Evolutionary conservation across 1,284 basidiomycete genomes (phyloP).

Genomic region (Phylloporus sp.): DNA sequence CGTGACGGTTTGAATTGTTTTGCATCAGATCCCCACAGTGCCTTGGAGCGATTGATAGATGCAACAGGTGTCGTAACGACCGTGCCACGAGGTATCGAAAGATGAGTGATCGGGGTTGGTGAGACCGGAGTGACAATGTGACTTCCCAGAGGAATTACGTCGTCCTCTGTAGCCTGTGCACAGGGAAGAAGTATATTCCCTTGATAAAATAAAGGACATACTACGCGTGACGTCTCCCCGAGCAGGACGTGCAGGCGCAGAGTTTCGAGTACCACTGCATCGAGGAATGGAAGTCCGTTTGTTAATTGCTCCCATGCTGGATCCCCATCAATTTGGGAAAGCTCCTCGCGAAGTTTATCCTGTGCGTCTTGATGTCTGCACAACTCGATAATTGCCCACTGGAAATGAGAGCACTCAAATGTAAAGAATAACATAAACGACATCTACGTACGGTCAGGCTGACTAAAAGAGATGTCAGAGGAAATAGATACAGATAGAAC

Average conservation of each 20-base stretch:
- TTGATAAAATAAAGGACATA: conserved; percentile 29
- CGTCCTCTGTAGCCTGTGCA: conserved; percentile 55
- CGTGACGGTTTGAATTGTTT: conserved; percentile 50
- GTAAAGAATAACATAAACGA: not conserved
- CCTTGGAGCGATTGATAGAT: conserved; percentile 54
- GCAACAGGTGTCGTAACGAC: not conserved
- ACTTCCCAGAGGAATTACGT: conserved; percentile 57
- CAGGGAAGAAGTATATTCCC: not conserved
- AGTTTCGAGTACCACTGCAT: conserved; percentile 40
- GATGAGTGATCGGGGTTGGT: not conserved
- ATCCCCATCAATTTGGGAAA: conserved; percentile 38
- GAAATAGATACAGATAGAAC: conserved; percentile 1
- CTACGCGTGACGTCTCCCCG: conserved; percentile 39
- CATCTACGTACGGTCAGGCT: conserved; percentile 26
- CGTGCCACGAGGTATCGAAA: not conserved
- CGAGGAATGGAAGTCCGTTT: conserved; percentile 44
- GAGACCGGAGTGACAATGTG: not conserved
- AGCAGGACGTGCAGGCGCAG: conserved; percentile 28
- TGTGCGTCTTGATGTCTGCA: conserved; percentile 42
- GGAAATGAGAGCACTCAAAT: not conserved
- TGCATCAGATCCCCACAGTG: conserved; percentile 55
- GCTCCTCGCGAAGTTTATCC: conserved; percentile 49
- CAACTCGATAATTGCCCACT: conserved; percentile 38
- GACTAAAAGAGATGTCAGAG: conserved; percentile 15
- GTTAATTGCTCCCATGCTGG: conserved; percentile 47